Evolutionary conservation across 1,139 yeast species (phyloP), one percentile per base, ranked within the genome.

Genomic region (Geotrichum citri-aurantii): DNA sequence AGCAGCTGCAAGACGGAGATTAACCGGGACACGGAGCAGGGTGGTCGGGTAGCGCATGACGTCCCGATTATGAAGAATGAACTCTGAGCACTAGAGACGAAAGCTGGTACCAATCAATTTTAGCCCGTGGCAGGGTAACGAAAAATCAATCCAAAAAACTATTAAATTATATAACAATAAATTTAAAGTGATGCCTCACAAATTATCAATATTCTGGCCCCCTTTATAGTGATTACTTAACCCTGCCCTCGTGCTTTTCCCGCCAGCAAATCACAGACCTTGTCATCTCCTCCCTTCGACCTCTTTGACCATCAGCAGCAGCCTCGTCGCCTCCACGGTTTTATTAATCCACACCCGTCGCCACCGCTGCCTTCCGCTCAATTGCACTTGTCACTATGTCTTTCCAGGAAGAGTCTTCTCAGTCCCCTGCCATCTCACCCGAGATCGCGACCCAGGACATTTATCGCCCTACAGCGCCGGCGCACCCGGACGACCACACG

Each of bases 231-330:
- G 8, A 37, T 17, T 5, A 3, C 17, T 33, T 14, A 21, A 19
- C 51, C 46, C n/a, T 44, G 10, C 19, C 21, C 21, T 27, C n/a
- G n/a, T 23, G 31, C n/a, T 48, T 29, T 21, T 19, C 48, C 26
- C 50, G 19, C 27, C 57, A 50, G 31, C 57, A 48, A 50, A 50
- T 42, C 49, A 54, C 54, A 27, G 54, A 21, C 42, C 54, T 17
- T 17, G 37, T 50, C 33, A n/a, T 46, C 48, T 48, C 29, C 48
- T 47, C 40, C 44, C 56, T 37, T 48, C 23, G 40, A 17, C 24
- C 48, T 26, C 7, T 46, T 29, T 10, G 29, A 26, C 44, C 21
- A 37, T 17, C 19, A 37, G 44, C 44, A 37, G 42, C 42, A 37
- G 44, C 40, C n/a, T n/a, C n/a, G 40, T 37, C 44, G 44, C 44